Conservation (phyloP, 257 asterid species). For the Primulina huaijiensis region DNA sequence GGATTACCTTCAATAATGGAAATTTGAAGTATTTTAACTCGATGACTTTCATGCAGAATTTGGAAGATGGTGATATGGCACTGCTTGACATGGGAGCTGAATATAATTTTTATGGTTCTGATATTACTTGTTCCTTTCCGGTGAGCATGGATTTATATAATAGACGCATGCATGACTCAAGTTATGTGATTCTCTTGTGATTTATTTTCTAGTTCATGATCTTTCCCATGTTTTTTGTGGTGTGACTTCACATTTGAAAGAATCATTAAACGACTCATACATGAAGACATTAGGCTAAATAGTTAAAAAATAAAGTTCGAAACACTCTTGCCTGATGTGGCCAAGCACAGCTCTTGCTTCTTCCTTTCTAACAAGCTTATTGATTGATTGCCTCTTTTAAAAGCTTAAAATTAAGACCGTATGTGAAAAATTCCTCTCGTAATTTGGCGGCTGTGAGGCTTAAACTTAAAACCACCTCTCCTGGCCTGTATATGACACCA, state of each 20-base stretch:
- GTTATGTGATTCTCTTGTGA: constrained; percentile 6
- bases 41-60: constrained; percentile 41
- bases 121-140: constrained; percentile 94
- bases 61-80: constrained; percentile 92
- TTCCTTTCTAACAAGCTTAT: no score
- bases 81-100: constrained; percentile 99
- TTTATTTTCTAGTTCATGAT: constrained; percentile 15
- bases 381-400: no score
- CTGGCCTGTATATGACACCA: no score
- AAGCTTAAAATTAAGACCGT: no score
- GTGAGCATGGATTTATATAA: constrained; percentile 39
- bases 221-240: neutral
- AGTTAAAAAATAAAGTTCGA: no score
- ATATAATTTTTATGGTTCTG: constrained; percentile 92
- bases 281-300: constrained; percentile 5
- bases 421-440: no score
- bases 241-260: no score
- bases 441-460: no score
- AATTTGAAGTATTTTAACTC: constrained; percentile 14
- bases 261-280: neutral
- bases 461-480: no score
- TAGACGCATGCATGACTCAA: constrained; percentile 1
- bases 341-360: neutral
- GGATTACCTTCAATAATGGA: constrained; percentile 3
- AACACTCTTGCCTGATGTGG: neutral